Percentiles rank a stretch among this genome's conserved stretches.
phyloP scores from a whole-genome alignment of 345 rosid species.

The sweet orange (Citrus sinensis) region DNA sequence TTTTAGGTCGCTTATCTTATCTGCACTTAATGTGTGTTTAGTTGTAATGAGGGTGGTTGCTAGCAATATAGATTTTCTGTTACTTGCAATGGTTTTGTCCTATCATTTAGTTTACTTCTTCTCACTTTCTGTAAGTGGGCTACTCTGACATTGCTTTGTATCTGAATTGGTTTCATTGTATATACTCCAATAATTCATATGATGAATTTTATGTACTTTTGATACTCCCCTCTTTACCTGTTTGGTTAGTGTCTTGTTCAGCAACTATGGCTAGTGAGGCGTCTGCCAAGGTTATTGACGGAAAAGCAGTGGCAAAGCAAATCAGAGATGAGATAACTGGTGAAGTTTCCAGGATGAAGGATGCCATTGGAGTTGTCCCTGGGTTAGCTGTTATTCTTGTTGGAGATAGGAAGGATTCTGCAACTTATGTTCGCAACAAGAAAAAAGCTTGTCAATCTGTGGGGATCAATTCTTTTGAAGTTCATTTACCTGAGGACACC shows the following conservation, averaged over 20 bases:
- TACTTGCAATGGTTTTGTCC: background rate
- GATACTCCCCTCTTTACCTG: background rate
- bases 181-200: background rate
- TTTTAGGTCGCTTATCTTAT: background rate
- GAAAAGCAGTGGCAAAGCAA: constrained; percentile 64
- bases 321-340: constrained; percentile 63
- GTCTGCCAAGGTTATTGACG: constrained; percentile 67
- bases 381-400: constrained; percentile 85
- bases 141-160: background rate
- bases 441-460: constrained; percentile 80
- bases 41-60: background rate
- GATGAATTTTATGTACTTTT: background rate
- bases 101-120: background rate
- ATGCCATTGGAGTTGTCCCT: constrained; percentile 61
- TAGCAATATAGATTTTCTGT: background rate
- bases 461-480: constrained; percentile 77
- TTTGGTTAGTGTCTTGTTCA: background rate
- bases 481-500: constrained; percentile 49
- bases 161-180: background rate
- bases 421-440: constrained; percentile 81
- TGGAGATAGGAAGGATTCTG: constrained; percentile 81
- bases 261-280: constrained; percentile 37
- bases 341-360: constrained; percentile 76
- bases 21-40: background rate
- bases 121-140: background rate